A percentile compares a stretch with the other conserved stretches of the same genome.
These are phyloP conservation scores for Passiflora organensis DNA, from an alignment of 345 rosid genomes.

Conservation along the genomic window DNA sequence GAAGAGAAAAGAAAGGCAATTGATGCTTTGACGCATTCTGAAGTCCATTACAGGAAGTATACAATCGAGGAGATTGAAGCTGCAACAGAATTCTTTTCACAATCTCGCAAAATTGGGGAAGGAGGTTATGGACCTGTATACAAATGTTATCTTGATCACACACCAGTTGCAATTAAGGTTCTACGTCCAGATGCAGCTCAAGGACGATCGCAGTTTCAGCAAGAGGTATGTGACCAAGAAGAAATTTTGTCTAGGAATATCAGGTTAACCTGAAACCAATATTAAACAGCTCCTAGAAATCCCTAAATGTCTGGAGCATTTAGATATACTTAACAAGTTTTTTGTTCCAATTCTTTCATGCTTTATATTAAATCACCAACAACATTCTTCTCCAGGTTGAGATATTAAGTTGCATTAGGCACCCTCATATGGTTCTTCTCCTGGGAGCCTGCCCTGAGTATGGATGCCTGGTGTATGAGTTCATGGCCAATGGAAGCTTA, in stretches of 20 bases:
- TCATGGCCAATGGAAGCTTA: slow-evolving; percentile 84
- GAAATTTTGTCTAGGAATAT: too few species aligned
- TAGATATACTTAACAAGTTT: too few species aligned
- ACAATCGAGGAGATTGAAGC: slow-evolving; percentile 76
- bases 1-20: slow-evolving; percentile 69
- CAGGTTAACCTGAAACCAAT: too few species aligned
- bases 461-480: slow-evolving; percentile 90
- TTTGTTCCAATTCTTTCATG: too few species aligned
- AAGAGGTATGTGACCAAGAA: slow-evolving; percentile 76
- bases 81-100: slow-evolving; percentile 67
- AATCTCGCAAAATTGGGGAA: slow-evolving; percentile 71
- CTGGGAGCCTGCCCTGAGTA: slow-evolving; percentile 89
- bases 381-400: slow-evolving; percentile 47
- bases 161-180: slow-evolving; percentile 78
- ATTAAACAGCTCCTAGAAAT: too few species aligned
- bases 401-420: slow-evolving; percentile 78
- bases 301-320: too few species aligned
- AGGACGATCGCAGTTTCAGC: slow-evolving; percentile 88
- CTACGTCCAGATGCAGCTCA: slow-evolving; percentile 87
- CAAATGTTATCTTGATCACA: slow-evolving; percentile 69
- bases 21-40: slow-evolving; percentile 44
- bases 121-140: slow-evolving; percentile 97
- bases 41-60: slow-evolving; percentile 69
- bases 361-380: too few species aligned
- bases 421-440: slow-evolving; percentile 87